Percentiles rank a stretch among this genome's conserved stretches.
Conservation (phyloP, 2,329 filamentous ascomycete species). For the Calonectria fujianensis region DNA sequence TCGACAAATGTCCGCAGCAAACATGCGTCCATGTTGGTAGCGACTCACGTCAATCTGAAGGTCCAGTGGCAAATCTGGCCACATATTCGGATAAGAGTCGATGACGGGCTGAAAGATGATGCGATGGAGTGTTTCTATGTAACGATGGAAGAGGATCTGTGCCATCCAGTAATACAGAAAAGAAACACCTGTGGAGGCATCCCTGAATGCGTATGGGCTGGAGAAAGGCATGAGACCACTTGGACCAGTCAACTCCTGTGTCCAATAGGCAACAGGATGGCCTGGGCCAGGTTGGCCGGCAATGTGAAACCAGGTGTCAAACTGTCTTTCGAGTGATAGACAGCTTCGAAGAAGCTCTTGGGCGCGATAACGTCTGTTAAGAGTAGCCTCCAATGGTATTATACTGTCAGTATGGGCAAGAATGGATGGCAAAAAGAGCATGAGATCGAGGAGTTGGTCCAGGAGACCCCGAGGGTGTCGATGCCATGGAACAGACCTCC, state of each 20-base stretch:
- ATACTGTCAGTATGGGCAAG: slow-evolving; percentile 67
- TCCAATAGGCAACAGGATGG: slow-evolving; percentile 64
- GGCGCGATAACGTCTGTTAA: slow-evolving; percentile 65
- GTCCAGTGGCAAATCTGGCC: slow-evolving; percentile 61
- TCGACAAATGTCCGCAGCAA: slow-evolving; percentile 71
- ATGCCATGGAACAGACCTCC: slow-evolving; percentile 72
- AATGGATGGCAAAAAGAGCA: slow-evolving; percentile 68
- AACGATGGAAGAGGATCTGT: slow-evolving; percentile 69
- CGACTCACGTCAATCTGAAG: slow-evolving; percentile 64
- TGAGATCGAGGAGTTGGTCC: slow-evolving; percentile 72
- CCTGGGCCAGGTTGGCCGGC: slow-evolving; percentile 55
- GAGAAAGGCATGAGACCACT: slow-evolving; percentile 65
- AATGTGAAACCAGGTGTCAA: slow-evolving; percentile 68
- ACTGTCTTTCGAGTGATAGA: slow-evolving; percentile 67
- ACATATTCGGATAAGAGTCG: slow-evolving; percentile 63
- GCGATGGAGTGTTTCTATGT: slow-evolving; percentile 67
- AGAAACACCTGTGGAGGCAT: slow-evolving; percentile 65
- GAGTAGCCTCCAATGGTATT: slow-evolving; percentile 61
- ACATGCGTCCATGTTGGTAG: slow-evolving; percentile 66
- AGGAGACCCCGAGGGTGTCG: slow-evolving; percentile 70
- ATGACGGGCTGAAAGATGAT: slow-evolving; percentile 66
- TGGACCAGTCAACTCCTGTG: slow-evolving; percentile 56
- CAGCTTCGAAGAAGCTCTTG: slow-evolving; percentile 70
- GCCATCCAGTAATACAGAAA: slow-evolving; percentile 74
- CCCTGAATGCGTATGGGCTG: slow-evolving; percentile 66